Conservation (phyloP, 345 rosid species). For the Rhodomyrtus tomentosa region DNA sequence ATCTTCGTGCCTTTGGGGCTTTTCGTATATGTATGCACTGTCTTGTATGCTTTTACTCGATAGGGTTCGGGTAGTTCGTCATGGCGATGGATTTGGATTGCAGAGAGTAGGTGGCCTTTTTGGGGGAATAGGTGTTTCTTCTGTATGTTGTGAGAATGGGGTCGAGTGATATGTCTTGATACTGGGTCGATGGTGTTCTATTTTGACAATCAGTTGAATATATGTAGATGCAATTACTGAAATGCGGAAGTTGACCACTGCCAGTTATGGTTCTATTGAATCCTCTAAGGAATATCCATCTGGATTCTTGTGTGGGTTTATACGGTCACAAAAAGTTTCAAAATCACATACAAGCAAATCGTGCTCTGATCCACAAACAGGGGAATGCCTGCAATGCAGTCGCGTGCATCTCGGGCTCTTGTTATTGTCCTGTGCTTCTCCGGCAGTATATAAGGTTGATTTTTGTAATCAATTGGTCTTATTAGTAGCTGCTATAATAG, state of each 20-base stretch:
- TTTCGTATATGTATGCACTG: conserved; percentile 37
- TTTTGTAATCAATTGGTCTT: not conserved
- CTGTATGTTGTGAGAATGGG: not conserved
- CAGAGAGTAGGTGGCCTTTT: not conserved
- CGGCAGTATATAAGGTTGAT: not conserved
- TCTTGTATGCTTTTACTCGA: conserved; percentile 60
- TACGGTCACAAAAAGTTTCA: not conserved
- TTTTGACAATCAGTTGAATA: not conserved
- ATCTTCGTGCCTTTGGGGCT: conserved; percentile 52
- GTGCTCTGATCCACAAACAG: not conserved
- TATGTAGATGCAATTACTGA: not conserved
- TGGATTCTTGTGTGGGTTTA: not conserved
- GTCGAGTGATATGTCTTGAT: not conserved
- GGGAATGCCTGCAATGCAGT: not conserved
- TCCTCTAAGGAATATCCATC: not conserved
- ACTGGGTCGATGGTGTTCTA: conserved; percentile 5
- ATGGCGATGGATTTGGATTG: not conserved
- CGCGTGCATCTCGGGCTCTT: not conserved
- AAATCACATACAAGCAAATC: not conserved
- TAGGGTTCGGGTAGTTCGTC: not conserved
- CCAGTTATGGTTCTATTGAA: not conserved
- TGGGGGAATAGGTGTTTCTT: not conserved
- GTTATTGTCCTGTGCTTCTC: not conserved
- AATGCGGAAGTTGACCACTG: not conserved
- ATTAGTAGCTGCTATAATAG: not conserved